Evolutionary conservation across 2,329 filamentous ascomycete genomes (phyloP), one percentile per base, ranked within the genome.

Genomic region (Phyllosticta paracitricarpa): DNA sequence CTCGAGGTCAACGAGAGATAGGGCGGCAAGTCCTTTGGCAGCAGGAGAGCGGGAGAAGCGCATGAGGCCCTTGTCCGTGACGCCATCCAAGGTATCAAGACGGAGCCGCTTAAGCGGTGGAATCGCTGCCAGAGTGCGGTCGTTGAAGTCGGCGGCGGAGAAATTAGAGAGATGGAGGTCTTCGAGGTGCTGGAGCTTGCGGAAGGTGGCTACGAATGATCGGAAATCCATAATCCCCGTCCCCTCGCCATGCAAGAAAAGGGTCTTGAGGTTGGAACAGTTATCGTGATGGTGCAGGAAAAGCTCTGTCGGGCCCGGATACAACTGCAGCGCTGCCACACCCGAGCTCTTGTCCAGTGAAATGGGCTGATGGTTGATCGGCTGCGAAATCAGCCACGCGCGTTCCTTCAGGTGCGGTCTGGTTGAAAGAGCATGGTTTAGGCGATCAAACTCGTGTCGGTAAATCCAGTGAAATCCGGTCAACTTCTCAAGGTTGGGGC

Each of bases 111-210:
- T 72, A 12, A 85, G 68, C 2, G 77, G 63, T 1, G 82, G 81
- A 12, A 85, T 70, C 33, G 81, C 77, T 28, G 81, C 74, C 35
- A 86, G 69, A 2, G 81, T 79, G 52, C 76, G 73, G 66, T 84
- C 79, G 19, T 81, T 78, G 64, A 85, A 85, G 54, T 83, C 80
- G 40, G 78, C 73, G 14, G 76, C 73, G 61, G 80, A 74, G 51
- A 85, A 79, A 52, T 77, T 77, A n/a, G 81, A 80, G 28, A 85
- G 71, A 56, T 79, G 80, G 8, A 85, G 75, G 66, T 84, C 75
- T 51, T 76, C 76, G 52, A 86, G 69, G 0, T 75, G 74, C 0
- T 81, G 81, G n/a, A 84, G 70, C 25, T 78, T 75, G 58, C 78
- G 76, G 40, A 84, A 73, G 54, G 82, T 78, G 25, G 79, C 77